Percentiles rank a stretch among this genome's conserved stretches.
These are phyloP conservation scores for Backusella tuberculispora DNA, from an alignment of 192 early-diverging fungal species.

Conservation along the genomic window DNA sequence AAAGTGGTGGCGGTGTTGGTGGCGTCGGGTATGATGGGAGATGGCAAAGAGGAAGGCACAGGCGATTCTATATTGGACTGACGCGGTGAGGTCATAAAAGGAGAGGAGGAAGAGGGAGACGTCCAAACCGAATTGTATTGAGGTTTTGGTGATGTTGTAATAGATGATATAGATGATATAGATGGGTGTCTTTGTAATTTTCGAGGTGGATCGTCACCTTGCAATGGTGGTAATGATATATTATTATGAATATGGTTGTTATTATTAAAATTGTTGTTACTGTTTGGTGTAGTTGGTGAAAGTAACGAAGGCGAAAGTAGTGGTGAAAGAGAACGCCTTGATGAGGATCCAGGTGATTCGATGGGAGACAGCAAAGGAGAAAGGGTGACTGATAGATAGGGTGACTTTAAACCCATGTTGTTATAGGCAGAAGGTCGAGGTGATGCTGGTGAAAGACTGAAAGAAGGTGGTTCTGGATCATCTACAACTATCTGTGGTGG, in stretches of 20 bases:
- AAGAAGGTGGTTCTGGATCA: background rate
- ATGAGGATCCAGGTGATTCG: slow-evolving; percentile 7
- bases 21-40: background rate
- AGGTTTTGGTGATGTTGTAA: slow-evolving; percentile 20
- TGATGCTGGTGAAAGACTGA: slow-evolving; percentile 9
- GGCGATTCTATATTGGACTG: slow-evolving; percentile 3
- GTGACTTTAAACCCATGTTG: slow-evolving; percentile 4
- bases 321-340: background rate
- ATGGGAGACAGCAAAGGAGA: slow-evolving; percentile 28
- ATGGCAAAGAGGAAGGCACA: background rate
- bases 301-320: slow-evolving; percentile 17
- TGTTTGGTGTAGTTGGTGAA: background rate
- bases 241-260: background rate
- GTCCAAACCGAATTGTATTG: slow-evolving; percentile 11
- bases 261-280: background rate
- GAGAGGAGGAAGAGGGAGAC: background rate
- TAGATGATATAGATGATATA: slow-evolving; percentile 7
- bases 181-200: slow-evolving; percentile 22
- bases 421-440: slow-evolving; percentile 16
- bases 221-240: slow-evolving; percentile 26
- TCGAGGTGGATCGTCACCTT: slow-evolving; percentile 38
- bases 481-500: slow-evolving; percentile 20
- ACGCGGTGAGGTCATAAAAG: background rate
- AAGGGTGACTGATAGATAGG: background rate
- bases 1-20: background rate